phyloP scores from a whole-genome alignment of 2,329 filamentous ascomycete species.

The Aspergillus spinulosporus region DNA sequence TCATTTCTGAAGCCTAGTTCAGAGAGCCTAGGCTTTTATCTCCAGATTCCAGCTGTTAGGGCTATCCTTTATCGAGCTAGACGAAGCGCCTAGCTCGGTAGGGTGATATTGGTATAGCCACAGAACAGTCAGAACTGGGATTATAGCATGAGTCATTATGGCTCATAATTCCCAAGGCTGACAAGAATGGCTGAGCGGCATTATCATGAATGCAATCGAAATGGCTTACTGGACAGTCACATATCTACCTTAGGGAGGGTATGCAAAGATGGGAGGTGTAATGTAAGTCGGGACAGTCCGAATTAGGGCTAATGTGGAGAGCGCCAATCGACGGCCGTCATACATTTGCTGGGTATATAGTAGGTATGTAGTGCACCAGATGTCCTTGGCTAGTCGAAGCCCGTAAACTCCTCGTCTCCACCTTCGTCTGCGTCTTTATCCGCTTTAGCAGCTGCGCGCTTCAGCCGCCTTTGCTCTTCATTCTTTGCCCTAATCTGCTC shows the following conservation, averaged over 20 bases:
- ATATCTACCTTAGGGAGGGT: no score
- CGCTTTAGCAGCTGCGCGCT: constrained; percentile 21
- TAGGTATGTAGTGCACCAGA: background rate
- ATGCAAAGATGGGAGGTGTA: background rate
- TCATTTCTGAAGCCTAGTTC: background rate
- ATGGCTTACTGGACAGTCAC: background rate
- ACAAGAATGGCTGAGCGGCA: background rate
- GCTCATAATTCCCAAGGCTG: background rate
- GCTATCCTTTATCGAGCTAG: background rate
- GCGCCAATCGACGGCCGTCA: background rate
- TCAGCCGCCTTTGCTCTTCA: constrained; percentile 28
- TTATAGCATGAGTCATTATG: background rate
- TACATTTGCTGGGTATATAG: constrained; percentile 5
- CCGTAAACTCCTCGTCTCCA: constrained; percentile 55
- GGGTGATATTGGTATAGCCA: background rate
- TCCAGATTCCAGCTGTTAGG: background rate
- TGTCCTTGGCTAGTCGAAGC: constrained; percentile 49
- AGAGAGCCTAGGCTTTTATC: background rate
- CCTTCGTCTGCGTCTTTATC: constrained; percentile 14
- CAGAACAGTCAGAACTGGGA: background rate
- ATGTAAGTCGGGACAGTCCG: background rate
- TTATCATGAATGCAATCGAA: background rate
- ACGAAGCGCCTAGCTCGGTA: background rate
- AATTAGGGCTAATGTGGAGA: background rate
- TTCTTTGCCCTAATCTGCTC: constrained; percentile 63